Base-by-base conservation (phyloP, 2,329 filamentous ascomycete genomes). In the Leptographium wingfieldii region DNA sequence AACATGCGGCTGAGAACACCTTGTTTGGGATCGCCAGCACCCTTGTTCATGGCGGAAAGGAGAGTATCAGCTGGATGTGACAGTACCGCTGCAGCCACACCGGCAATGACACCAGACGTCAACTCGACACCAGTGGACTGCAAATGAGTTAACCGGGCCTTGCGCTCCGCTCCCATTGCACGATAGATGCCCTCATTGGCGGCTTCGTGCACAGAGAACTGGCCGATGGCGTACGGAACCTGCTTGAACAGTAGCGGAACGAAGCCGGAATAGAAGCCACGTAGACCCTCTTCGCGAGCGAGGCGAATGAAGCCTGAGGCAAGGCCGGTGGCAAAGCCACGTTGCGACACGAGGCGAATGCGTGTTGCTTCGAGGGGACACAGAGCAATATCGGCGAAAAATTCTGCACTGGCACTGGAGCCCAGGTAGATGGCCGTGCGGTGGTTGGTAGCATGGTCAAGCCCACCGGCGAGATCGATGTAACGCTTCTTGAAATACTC, bases 131-230 rank as follows among this genome's bases (percentile, higher is more conserved):
- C 82, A 55, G 91, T 95, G 72, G 89, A 87, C 70, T 86, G 84
- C 65, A 85, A 79, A 66, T 83, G 80, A 62, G 85, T 86, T 67
- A 89, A 78, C 65, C 77, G 81, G 63, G 80, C 80, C 79, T 92
- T 94, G 61, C 73, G 73, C 66, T 80, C 77, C 16, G 75, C 77
- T 69, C 92, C 88, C 70, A 95, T 78, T 59, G 73, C 62, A 60
- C 79, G 77, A 79, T 84, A 95, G 73, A 92, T 82, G 66, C 80
- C 70, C 75, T 95, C 90, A 69, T 88, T 84, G 67, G 87, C 89
- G 69, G 89, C 92, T 77, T 96, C 91, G 79, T 90, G 94, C 59
- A 92, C 90, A 66, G 92, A 89, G 78, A 96, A 96, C 79, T 96
- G 95, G 72, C 90, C 85, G 76, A 95, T 90, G 66, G 91, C 95